Evolutionary conservation across 1,139 yeast species (phyloP), one percentile per base, ranked within the genome.

Genomic region (Candida sanyaensis): DNA sequence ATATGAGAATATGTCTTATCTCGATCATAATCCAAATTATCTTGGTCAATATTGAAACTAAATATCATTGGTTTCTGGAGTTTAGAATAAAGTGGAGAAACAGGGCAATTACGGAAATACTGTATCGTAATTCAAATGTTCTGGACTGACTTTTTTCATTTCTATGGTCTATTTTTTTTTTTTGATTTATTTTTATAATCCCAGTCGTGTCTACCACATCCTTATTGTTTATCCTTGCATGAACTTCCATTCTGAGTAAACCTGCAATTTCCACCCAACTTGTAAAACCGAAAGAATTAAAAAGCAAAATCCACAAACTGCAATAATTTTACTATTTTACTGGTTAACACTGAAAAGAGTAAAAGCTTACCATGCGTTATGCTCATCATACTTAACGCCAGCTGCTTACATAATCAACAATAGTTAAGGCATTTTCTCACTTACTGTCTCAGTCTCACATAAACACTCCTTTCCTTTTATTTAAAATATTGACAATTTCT

Each of bases 401-500:
- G 21, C 4, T 2, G 38, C 28, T 32, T 21, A 36, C 38, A 36
- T 36, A 36, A 36, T 10, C 38, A 26, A 6, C 28, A 3, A 26
- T 26, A 26, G 28, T 26, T 26, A 33, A 33, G 24, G 21, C 5
- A 23, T 10, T 36, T 36, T 11, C 23, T 23, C 9, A 17, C 21
- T 17, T 2, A 17, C 2, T 17, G 21, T 17, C 21, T 17, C 3
- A 17, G 21, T 17, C 78, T 45, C 80, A 82, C 47, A 84, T 91
- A 6, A 77, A 78, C 0, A 75, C 66, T 1, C 80, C 70, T 47
- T 83, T 71, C 53, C 23, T 23, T 36, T 36, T 5, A 17, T 23
- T 21, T 36, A 13, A 36, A 36, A 36, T 21, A 36, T 8, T 36
- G 9, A 26, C 38, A 5, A 24, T 6, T 36, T 36, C 28, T 36